Percentiles rank a stretch among this genome's conserved stretches.
These are phyloP conservation scores for Magnaporthiopsis incrustans DNA, from an alignment of 2,329 filamentous ascomycete species.

Conservation along the genomic window DNA sequence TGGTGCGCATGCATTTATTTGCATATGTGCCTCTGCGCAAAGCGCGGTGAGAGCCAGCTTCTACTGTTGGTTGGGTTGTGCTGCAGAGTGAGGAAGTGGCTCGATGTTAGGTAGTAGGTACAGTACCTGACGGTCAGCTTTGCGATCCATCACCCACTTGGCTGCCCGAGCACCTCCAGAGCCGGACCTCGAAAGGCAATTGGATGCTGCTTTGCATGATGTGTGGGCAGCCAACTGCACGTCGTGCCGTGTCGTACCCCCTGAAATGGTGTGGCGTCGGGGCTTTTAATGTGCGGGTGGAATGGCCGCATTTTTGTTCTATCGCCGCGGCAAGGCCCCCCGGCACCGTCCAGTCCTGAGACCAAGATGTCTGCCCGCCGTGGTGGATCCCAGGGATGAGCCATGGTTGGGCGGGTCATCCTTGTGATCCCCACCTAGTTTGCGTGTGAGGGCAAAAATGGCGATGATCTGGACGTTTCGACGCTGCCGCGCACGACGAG, in stretches of 20 bases:
- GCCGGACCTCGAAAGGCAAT: too few species aligned
- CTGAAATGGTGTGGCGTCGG: neutral
- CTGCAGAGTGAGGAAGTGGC: too few species aligned
- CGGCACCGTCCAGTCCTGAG: neutral
- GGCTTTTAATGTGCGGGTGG: neutral
- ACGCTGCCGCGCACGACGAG: neutral
- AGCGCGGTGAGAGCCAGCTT: too few species aligned
- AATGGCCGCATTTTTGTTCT: neutral
- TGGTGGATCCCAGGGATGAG: neutral
- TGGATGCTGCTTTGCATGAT: neutral
- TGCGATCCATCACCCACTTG: neutral
- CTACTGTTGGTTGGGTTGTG: too few species aligned
- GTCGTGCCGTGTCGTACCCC: neutral
- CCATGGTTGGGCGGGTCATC: neutral
- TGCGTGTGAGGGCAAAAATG: too few species aligned
- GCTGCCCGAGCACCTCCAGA: neutral
- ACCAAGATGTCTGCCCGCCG: neutral
- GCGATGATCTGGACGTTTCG: neutral
- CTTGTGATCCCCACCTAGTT: neutral
- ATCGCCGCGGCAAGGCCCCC: neutral
- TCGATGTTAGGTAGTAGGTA: too few species aligned
- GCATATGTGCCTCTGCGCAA: too few species aligned
- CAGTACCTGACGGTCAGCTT: neutral
- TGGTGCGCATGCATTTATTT: neutral
- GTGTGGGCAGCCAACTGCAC: neutral